Percentiles rank a stretch among this genome's conserved stretches.
phyloP scores from a whole-genome alignment of 2,329 filamentous ascomycete genomes.

The Colletotrichum spaethianum region DNA sequence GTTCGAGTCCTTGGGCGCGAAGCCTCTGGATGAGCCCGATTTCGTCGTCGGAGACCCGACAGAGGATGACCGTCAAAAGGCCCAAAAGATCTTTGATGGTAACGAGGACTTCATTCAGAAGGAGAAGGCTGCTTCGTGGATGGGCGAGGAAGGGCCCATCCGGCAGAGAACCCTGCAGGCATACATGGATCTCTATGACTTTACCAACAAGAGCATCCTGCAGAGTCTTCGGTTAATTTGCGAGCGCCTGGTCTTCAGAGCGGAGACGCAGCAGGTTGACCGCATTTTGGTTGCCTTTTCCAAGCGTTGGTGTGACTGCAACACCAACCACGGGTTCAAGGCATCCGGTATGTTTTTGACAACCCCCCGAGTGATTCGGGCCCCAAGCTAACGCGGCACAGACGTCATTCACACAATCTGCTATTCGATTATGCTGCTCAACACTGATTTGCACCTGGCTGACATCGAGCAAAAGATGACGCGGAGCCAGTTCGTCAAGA shows the following conservation, averaged over 20 bases:
- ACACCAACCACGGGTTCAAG: conserved; percentile 94
- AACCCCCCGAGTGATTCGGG: background rate
- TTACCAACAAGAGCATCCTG: conserved; percentile 84
- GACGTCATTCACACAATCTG: conserved; percentile 98
- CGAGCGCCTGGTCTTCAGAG: conserved; percentile 84
- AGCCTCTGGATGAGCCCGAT: conserved; percentile 70
- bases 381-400: conserved; percentile 54
- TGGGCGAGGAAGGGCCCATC: conserved; percentile 80
- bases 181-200: conserved; percentile 95
- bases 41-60: conserved; percentile 72
- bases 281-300: conserved; percentile 93
- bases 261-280: conserved; percentile 97
- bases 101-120: conserved; percentile 85
- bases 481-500: conserved; percentile 92
- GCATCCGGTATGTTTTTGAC: conserved; percentile 74
- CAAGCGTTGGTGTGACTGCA: conserved; percentile 92
- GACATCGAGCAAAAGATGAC: conserved; percentile 99
- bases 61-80: conserved; percentile 82
- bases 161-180: conserved; percentile 75
- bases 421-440: conserved; percentile 94
- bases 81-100: conserved; percentile 86
- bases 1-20: conserved; percentile 52
- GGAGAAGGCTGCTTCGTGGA: conserved; percentile 86
- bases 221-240: conserved; percentile 85
- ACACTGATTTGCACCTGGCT: conserved; percentile 94